Evolutionary conservation across 352 stramenopile species (phyloP), one percentile per base, ranked within the genome.

Genomic region (Albugo candida): DNA sequence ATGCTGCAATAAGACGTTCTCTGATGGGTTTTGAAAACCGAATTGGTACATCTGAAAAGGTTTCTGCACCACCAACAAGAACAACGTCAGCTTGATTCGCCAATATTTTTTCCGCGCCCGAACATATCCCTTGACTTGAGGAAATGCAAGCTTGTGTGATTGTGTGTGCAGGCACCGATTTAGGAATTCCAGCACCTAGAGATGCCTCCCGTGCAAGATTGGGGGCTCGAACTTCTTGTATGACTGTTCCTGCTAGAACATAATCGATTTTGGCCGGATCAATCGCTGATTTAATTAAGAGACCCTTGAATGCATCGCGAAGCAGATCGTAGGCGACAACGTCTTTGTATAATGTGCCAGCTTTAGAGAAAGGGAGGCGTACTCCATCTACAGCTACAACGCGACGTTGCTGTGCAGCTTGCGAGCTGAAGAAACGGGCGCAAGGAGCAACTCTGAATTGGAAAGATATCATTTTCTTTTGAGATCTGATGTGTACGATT

Each of bases 21-120:
- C 77, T 65, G 43, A 91, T 61, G 4, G 81, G 77, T 47, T 92
- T 83, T 43, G 80, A 95, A 50, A 94, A 95, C 37, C 93, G 85
- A 59, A 99, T 99, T 5, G 95, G 95, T 20, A 98, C 85, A 54
- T 99, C 95, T 41, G 70, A 95, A 61, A 98, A 98, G 16, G 94
- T 98, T 67, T 99, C 95, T 5, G 78, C 76, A 36, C 95, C 95
- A 52, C 95, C 95, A 1, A 92, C 89, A 41, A 99, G 60, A 36
- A 98, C 78, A n/a, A 97, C 76, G 48, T 97, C 86, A 1, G 93
- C 93, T 44, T 96, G 81, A 17, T 87, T 89, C 0, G 88, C 75
- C 0, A 98, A 61, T 61, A 99, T 98, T 68, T 97, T 97, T 62
- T 97, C 87, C 0, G 88, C 89, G 34, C 84, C 92, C 4, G 77